Conservation (phyloP, 129 eudicot genomes). For the Tagetes patula region DNA sequence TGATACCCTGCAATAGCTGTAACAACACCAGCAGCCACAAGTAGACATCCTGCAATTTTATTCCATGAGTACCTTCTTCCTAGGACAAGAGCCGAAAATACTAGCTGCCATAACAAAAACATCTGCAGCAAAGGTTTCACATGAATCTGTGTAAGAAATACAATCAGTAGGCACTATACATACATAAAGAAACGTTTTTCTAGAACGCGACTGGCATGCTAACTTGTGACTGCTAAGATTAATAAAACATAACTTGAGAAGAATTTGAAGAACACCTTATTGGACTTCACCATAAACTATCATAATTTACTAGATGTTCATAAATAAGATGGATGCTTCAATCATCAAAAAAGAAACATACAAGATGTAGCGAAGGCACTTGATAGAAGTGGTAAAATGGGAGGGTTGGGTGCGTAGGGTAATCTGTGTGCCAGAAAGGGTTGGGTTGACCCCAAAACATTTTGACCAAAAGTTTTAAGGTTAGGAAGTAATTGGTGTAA, state of each 20-base stretch:
- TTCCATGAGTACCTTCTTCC: slow-evolving; percentile 73
- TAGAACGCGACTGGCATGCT: background rate
- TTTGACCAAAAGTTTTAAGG: background rate
- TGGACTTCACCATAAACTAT: background rate
- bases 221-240: background rate
- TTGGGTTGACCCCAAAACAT: background rate
- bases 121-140: slow-evolving; percentile 54
- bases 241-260: background rate
- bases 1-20: slow-evolving; percentile 75
- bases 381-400: background rate
- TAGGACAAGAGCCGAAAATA: slow-evolving; percentile 61
- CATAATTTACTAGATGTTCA: background rate
- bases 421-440: background rate
- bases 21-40: slow-evolving; percentile 91
- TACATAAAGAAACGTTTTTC: no score
- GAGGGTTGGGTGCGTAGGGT: background rate
- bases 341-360: slow-evolving; percentile 2
- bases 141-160: background rate
- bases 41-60: slow-evolving; percentile 70
- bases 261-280: background rate
- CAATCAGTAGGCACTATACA: background rate
- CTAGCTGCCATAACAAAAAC: slow-evolving; percentile 88
- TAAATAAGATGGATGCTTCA: slow-evolving; percentile 1
- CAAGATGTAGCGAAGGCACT: background rate
- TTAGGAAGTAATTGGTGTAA: no score